Conservation (phyloP, 768 basidiomycete species). For the Rhodotorula diobovata region DNA sequence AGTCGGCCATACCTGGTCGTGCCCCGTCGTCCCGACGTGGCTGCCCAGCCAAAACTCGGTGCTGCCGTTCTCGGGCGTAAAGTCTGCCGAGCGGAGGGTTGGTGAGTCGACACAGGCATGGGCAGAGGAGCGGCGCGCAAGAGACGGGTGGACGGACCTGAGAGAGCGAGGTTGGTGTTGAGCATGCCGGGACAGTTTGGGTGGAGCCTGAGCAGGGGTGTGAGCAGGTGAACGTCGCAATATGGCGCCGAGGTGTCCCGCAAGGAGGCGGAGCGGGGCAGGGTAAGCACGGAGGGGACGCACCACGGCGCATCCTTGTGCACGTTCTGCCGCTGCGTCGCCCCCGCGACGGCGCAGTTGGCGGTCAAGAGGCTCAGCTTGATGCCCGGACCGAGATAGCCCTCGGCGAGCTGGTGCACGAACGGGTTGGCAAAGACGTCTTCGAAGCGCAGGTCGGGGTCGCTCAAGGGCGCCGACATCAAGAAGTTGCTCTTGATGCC, state of each 20-base stretch:
- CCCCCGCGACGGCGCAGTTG: constrained; percentile 11
- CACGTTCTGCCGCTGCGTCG: constrained; percentile 10
- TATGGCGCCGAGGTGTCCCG: too few species aligned
- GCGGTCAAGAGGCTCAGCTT: constrained; percentile 17
- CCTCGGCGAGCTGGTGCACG: neutral
- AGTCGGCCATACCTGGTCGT: constrained; percentile 14
- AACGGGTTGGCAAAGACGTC: constrained; percentile 16
- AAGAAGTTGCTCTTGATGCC: constrained; percentile 10
- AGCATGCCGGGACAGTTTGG: neutral
- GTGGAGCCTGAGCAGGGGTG: neutral
- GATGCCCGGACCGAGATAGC: constrained; percentile 13
- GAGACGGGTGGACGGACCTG: neutral
- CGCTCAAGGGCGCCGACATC: constrained; percentile 3
- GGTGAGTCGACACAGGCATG: neutral
- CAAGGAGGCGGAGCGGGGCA: too few species aligned
- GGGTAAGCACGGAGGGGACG: neutral
- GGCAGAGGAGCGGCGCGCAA: neutral
- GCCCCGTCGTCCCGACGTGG: neutral
- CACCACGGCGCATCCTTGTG: constrained; percentile 21
- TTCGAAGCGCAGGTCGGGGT: neutral
- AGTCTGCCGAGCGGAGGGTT: neutral
- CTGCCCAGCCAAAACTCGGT: constrained; percentile 23
- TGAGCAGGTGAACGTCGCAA: neutral
- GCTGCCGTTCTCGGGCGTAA: constrained; percentile 21
- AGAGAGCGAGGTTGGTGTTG: neutral